These are phyloP conservation scores for Zygosaccharomyces rouxii DNA, from an alignment of 805 yeast species.

Conservation along the genomic window DNA sequence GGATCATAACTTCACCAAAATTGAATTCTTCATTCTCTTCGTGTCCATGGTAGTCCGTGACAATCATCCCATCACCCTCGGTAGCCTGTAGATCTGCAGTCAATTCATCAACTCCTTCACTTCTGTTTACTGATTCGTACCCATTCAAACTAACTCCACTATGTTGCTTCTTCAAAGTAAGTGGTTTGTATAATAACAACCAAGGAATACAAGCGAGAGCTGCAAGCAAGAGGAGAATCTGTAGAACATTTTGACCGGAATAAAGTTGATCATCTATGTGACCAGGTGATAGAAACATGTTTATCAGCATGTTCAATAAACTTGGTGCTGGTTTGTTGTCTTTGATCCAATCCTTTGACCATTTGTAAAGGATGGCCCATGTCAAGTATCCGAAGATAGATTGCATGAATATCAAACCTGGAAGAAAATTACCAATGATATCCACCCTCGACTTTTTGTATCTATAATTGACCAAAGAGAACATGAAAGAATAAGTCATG, in stretches of 20 bases:
- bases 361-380: slow-evolving; percentile 81
- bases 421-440: slow-evolving; percentile 87
- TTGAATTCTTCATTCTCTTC: slow-evolving; percentile 49
- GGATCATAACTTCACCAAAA: slow-evolving; percentile 93
- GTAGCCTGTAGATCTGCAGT: slow-evolving; percentile 30
- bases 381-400: slow-evolving; percentile 92
- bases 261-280: slow-evolving; percentile 74
- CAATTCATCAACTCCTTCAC: slow-evolving; percentile 8
- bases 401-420: slow-evolving; percentile 93
- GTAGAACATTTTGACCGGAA: slow-evolving; percentile 73
- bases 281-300: slow-evolving; percentile 95
- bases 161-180: slow-evolving; percentile 58
- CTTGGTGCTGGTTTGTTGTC: slow-evolving; percentile 83
- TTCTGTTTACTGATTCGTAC: slow-evolving; percentile 39
- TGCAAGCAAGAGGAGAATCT: slow-evolving; percentile 61
- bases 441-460: slow-evolving; percentile 70
- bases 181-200: slow-evolving; percentile 79
- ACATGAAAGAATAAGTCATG: slow-evolving; percentile 85
- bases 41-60: slow-evolving; percentile 43
- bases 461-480: slow-evolving; percentile 76
- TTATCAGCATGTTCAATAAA: slow-evolving; percentile 86
- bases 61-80: slow-evolving; percentile 42
- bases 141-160: slow-evolving; percentile 36
- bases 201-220: slow-evolving; percentile 92
- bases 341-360: slow-evolving; percentile 89